Conservation (phyloP, 202 grass and related monocot species). For the Digitaria exilis region DNA sequence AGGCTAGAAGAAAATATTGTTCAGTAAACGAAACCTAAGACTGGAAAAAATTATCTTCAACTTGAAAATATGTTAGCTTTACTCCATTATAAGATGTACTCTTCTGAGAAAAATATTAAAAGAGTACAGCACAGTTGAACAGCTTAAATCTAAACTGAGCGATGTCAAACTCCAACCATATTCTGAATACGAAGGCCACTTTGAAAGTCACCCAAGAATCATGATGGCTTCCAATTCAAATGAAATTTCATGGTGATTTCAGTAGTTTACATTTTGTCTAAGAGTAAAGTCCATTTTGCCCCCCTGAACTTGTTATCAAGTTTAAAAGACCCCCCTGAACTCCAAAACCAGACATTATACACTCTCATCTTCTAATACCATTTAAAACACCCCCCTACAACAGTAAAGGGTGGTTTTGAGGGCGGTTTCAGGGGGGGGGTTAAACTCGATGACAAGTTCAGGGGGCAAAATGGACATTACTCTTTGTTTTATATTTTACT, state of each 20-base stretch:
- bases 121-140: constrained; percentile 1
- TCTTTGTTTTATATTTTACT: no score
- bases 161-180: background rate
- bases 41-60: background rate
- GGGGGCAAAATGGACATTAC: no score
- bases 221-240: constrained; percentile 23
- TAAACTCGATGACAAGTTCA: no score
- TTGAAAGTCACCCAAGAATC: constrained; percentile 21
- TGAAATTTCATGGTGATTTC: background rate
- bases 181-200: constrained; percentile 1
- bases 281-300: no score
- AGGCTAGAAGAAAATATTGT: background rate
- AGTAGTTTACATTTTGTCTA: background rate
- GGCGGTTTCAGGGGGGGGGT: no score
- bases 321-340: no score
- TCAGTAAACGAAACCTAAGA: constrained; percentile 15
- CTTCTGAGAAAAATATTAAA: background rate
- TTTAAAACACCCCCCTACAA: no score
- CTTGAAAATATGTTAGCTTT: constrained; percentile 1
- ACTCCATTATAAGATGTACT: constrained; percentile 25
- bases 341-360: no score
- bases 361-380: no score
- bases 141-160: background rate
- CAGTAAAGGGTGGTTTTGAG: no score
- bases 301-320: no score